Base-by-base conservation (phyloP, 768 basidiomycete genomes). In the Lentinula guzmanii region DNA sequence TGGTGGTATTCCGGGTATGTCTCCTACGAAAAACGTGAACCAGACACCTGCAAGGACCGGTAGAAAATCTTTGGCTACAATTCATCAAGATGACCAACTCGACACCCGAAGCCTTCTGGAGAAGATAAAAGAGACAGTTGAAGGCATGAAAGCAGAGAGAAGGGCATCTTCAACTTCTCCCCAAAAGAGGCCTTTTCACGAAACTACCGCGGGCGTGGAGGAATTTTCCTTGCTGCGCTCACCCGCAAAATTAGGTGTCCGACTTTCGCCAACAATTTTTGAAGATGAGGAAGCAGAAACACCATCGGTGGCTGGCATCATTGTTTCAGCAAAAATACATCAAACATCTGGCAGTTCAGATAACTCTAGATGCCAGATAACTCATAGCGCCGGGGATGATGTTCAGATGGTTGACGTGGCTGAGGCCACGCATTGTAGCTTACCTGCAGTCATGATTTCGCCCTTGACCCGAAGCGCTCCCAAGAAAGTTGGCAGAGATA, bases 1-100 rank as follows among this genome's bases (percentile, higher is more conserved):
- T 18, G 82, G 78, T 21, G 79, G 81, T 18, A 75, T 80, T 13
- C 86, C 86, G 1, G 86, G 85, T 1, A 75, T 84, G 73, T 68
- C 63, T 69, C 70, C 72, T 62, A 67, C 28, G 59, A 63, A 58
- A 39, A 45, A 4, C 11, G 46, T 6, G 6, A 28, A n/a, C 16
- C 46, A 31, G 16, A 16, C 58, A 13, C 46, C 58, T 8, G 15
- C n/a, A 11, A 59, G 46, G 24, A 33, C 24, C 9, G 58, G 31
- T n/a, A 46, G 58, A 37, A 13, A 28, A n/a, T 59, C 58, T 11
- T 7, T 39, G 8, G 31, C 58, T 37, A 28, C 31, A 21, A 18
- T 5, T 11, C 28, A 24, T 28, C 10, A 41, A 24, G 59, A 75
- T 11, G 74, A 75, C 18, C 71, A 71, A 45, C 55, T 72, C 18